Base-by-base conservation (phyloP, 208 protist genomes). In the Acanthamoeba royreba region DNA sequence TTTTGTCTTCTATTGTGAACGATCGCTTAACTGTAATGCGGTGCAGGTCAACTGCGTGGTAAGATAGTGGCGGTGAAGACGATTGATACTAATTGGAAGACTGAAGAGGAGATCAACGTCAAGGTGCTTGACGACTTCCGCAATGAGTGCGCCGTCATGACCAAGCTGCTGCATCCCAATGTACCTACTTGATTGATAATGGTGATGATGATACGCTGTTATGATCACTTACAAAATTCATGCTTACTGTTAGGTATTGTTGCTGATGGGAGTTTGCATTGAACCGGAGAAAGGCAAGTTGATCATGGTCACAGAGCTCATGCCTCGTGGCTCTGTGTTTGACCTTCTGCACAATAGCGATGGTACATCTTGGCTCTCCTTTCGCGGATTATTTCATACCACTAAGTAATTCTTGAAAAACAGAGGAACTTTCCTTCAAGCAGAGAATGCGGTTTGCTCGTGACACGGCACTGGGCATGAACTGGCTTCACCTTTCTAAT, bases 121-220 rank as follows among this genome's bases (percentile, higher is more conserved):
- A 90, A 85, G 74, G 53, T 90, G 15, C 66, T 92, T 25, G 88
- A 92, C 13, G 88, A 92, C 88, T 92, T 92, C 35, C 53, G 66
- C 28, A 92, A 92, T 22, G 88, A 92, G 88, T 92, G 88, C 40
- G 66, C 88, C 2, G 61, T 92, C 88, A 92, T 92, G 88, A 90
- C 53, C 35, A 90, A 90, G 49, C 83, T 90, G 11, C 53, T 69
- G 7, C 83, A 90, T 43, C 83, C 83, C 83, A 90, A 90, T 90
- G 83, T 90, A 90, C 52, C 13, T 47, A 58, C 49, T 25, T 83
- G n/a, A 43, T 0, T 4, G 1, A 17, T 2, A 31, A n/a, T n/a
- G 55, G n/a, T 66, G 11, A 43, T 0, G 22, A n/a, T n/a, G n/a
- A n/a, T n/a, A n/a, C n/a, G n/a, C n/a, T n/a, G n/a, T n/a, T n/a